Conservation (phyloP, 306 rosid species). For the Ammopiptanthus mongolicus region DNA sequence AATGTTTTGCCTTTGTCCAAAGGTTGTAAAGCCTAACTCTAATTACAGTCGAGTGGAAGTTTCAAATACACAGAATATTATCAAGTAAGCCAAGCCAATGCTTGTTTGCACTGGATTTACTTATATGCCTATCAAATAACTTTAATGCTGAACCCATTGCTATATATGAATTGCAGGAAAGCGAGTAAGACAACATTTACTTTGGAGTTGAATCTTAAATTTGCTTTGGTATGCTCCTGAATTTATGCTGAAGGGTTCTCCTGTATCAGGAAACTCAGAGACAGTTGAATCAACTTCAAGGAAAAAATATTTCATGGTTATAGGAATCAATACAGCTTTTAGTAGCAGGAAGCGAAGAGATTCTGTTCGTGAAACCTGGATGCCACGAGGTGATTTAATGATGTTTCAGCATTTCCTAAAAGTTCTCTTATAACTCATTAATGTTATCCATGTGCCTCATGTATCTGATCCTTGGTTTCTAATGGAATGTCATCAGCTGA, state of each 20-base stretch:
- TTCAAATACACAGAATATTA: constrained; percentile 34
- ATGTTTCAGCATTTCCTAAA: neutral
- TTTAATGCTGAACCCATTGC: constrained; percentile 17
- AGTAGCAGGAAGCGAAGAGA: constrained; percentile 81
- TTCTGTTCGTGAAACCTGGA: constrained; percentile 88
- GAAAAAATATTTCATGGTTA: constrained; percentile 72
- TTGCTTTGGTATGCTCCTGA: constrained; percentile 29
- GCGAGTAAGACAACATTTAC: constrained; percentile 44
- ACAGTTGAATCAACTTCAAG: constrained; percentile 33
- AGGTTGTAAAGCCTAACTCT: constrained; percentile 39
- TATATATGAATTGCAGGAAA: constrained; percentile 42
- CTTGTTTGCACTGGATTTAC: constrained; percentile 14
- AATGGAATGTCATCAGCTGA: constrained; percentile 41
- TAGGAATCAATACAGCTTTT: constrained; percentile 90
- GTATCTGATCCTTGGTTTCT: constrained; percentile 30
- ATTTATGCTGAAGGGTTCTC: constrained; percentile 36
- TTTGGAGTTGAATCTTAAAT: constrained; percentile 51
- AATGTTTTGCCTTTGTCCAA: constrained; percentile 22
- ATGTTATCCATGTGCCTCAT: constrained; percentile 3
- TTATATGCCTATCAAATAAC: constrained; percentile 1
- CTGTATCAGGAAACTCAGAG: constrained; percentile 36
- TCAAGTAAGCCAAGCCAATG: constrained; percentile 44
- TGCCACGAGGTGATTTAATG: constrained; percentile 73
- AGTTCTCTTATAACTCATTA: neutral
- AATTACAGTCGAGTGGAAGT: constrained; percentile 40